Evolutionary conservation across 163 green algal genomes (phyloP), one percentile per base, ranked within the genome.

Genomic region (Volvox carteri): DNA sequence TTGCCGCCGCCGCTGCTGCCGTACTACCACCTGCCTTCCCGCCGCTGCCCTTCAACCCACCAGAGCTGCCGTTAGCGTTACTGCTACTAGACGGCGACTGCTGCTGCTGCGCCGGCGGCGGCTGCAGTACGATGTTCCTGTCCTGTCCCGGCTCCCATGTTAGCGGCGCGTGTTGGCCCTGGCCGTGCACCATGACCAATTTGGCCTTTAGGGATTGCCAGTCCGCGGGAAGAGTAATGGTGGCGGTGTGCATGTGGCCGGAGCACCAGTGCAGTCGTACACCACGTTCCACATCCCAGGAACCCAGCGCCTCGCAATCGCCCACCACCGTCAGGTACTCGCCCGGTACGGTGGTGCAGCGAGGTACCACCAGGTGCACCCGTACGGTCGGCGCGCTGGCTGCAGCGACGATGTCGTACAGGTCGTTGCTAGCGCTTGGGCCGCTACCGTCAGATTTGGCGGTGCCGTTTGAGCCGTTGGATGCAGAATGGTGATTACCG

Each of bases 301-400:
- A 35, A 33, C 87, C 87, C 41, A 91, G 78, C 42, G 67, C 50
- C 46, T 78, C 56, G 70, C 54, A 84, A n/a, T 68, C 33, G 33
- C 87, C 87, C 42, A 88, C 79, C 79, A 91, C 56, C 54, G 86
- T 23, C 79, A 91, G 46, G 54, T 81, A 42, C 56, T 91, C 78
- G 7, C 78, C 58, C 33, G 74, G 87, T n/a, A 65, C 28, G 1
- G 78, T 91, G 42, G 42, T 35, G 21, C 74, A 68, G 67, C 86
- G 74, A 8, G 87, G 87, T 21, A 91, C 86, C 1, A 81, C 75
- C 30, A 87, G 16, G 2, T 79, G 62, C 23, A 87, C 81, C n/a
- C 56, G 81, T 18, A 79, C 81, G 39, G 58, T 35, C 2, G 28
- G 28, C 48, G 50, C 46, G 75, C n/a, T n/a, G n/a, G n/a, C n/a